Conservation (phyloP, 345 rosid genomes). For the Gossypium mustelinum region DNA sequence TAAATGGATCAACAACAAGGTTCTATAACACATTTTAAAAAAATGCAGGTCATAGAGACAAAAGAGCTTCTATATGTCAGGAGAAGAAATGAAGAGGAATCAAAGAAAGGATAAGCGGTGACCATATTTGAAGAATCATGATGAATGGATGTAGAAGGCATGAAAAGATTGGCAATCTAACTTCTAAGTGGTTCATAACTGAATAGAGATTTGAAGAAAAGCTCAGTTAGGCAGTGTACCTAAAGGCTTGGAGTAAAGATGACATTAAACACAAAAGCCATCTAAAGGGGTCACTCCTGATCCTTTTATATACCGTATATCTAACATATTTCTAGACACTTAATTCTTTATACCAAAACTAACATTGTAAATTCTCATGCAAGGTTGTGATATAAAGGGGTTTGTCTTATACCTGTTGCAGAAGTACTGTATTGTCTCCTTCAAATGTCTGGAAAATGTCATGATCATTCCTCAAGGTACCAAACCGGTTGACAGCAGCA, state of each 20-base stretch:
- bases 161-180: not conserved
- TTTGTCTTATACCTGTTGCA: slow-evolving; percentile 13
- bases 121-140: not conserved
- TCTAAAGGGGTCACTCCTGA: not conserved
- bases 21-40: not conserved
- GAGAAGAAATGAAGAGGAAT: no score
- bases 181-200: not conserved
- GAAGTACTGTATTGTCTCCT: slow-evolving; percentile 78
- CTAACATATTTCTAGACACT: not conserved
- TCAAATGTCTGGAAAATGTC: slow-evolving; percentile 45
- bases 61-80: not conserved
- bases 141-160: not conserved
- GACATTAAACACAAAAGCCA: not conserved
- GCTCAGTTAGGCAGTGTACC: not conserved
- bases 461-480: slow-evolving; percentile 90
- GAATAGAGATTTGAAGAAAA: not conserved
- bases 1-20: not conserved
- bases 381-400: not conserved
- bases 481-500: slow-evolving; percentile 98
- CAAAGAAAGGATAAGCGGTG: not conserved
- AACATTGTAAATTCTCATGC: not conserved
- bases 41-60: not conserved
- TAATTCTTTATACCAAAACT: slow-evolving; percentile 26
- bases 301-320: not conserved
- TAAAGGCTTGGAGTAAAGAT: not conserved